Base-by-base conservation (phyloP, 371 early-diverging fungal species). In the Globomyces sp. region DNA sequence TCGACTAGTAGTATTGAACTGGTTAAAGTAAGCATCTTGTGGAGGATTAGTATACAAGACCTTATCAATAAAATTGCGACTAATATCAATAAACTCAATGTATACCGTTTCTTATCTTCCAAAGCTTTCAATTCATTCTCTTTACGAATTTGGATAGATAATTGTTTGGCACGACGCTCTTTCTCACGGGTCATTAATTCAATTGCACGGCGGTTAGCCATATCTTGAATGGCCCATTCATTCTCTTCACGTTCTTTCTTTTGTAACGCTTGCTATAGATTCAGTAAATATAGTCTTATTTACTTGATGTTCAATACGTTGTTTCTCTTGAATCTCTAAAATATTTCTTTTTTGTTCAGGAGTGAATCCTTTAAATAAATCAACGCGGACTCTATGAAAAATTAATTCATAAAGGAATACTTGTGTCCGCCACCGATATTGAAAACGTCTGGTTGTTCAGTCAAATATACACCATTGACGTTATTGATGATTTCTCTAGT, bases 1-100 rank as follows among this genome's bases (percentile, higher is more conserved):
- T 45, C 80, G 79, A 49, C 71, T 70, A 1, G 81, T 80, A 1
- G 81, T 83, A 70, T 81, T 81, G 71, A 83, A 83, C 68, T 83
- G 83, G 39, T 36, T 60, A 71, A 78, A 80, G 67, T 75, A 83
- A 1, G 39, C 75, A 4, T 81, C 76, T 11, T 68, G 68, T 2
- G 83, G 83, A 34, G 70, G 70, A 66, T 83, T 83, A 36, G 76
- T 78, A 70, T 83, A 81, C 9, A 83, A 63, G 10, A 81, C 75
- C 53, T 74, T 77, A 71, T 81, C 71, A 37, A 77, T 67, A 65
- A 71, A 80, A 36, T 65, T 39, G 50, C 68, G 58, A 52, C 82
- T 81, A 45, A 36, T 5, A 40, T 24, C 4, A 64, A 13, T 10
- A 24, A 24, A 1, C 3, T 49, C 0, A 9, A 44, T 10, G 59